Conservation (phyloP, 495 filamentous ascomycete species). For the Hypoxylon fuscum region DNA sequence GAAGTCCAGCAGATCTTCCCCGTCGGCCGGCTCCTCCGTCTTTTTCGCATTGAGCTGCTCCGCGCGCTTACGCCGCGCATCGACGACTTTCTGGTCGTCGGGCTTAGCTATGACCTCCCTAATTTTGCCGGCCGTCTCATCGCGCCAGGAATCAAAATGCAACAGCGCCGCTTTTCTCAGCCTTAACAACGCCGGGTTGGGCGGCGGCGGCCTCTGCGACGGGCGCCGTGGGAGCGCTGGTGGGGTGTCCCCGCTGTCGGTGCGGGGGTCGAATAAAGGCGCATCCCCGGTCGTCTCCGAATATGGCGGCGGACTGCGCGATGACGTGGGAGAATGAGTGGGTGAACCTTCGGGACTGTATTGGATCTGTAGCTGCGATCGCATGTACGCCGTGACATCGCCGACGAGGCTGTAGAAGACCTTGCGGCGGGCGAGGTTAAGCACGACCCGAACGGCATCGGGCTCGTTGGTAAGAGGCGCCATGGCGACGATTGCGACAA, state of each 20-base stretch:
- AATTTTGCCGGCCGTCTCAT: slow-evolving; percentile 45
- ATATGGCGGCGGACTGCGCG: slow-evolving; percentile 14
- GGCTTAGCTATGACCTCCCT: slow-evolving; percentile 48
- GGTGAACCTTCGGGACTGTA: slow-evolving; percentile 19
- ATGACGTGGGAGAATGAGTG: slow-evolving; percentile 9
- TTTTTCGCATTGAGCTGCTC: slow-evolving; percentile 29
- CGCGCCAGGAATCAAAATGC: slow-evolving; percentile 55
- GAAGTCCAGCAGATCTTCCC: slow-evolving; percentile 46
- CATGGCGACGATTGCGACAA: slow-evolving; percentile 38
- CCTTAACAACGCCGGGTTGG: slow-evolving; percentile 44
- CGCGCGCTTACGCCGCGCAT: slow-evolving; percentile 48
- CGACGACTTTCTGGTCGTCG: slow-evolving; percentile 49
- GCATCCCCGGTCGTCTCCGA: slow-evolving; percentile 12
- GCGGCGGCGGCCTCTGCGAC: slow-evolving; percentile 6
- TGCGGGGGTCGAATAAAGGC: slow-evolving; percentile 16
- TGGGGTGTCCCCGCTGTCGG: background rate
- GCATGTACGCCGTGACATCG: slow-evolving; percentile 53
- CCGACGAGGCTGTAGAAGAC: slow-evolving; percentile 51
- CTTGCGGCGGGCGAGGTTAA: slow-evolving; percentile 54
- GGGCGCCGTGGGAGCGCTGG: slow-evolving; percentile 3
- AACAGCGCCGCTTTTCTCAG: slow-evolving; percentile 47
- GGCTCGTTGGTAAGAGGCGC: slow-evolving; percentile 57
- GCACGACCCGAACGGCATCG: slow-evolving; percentile 52
- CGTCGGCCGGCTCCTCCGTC: slow-evolving; percentile 15
- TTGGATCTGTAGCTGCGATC: slow-evolving; percentile 49